phyloP scores from a whole-genome alignment of 2,329 filamentous ascomycete species.

The Ceratocystis harringtonii region DNA sequence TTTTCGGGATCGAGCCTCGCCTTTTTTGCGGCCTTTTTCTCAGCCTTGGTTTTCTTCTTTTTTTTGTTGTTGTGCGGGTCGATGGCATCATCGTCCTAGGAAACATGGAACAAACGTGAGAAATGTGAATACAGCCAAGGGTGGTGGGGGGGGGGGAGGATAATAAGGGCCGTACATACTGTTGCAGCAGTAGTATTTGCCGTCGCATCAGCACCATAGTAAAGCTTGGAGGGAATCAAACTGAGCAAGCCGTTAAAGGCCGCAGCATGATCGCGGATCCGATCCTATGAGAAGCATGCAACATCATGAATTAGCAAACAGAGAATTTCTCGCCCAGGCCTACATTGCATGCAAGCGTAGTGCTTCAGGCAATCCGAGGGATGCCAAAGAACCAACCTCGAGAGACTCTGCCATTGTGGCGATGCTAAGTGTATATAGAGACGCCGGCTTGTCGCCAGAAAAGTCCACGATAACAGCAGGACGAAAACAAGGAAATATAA shows the following conservation, averaged over 20 bases:
- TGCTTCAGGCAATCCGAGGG: background rate
- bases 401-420: constrained; percentile 21
- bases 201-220: constrained; percentile 80
- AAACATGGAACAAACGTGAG: background rate
- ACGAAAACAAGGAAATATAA: background rate
- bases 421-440: background rate
- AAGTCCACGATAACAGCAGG: background rate
- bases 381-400: constrained; percentile 20
- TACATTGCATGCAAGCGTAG: background rate
- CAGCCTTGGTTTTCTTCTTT: constrained; percentile 89
- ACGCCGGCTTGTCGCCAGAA: background rate
- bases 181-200: constrained; percentile 31
- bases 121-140: background rate
- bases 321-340: background rate
- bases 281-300: constrained; percentile 30
- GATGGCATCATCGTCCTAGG: constrained; percentile 63
- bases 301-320: constrained; percentile 10
- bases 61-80: constrained; percentile 33
- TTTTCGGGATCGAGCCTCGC: constrained; percentile 87
- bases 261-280: constrained; percentile 45
- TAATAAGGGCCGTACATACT: constrained; percentile 42
- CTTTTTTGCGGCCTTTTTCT: constrained; percentile 66
- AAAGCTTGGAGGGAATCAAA: constrained; percentile 77
- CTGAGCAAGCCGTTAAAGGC: constrained; percentile 79
- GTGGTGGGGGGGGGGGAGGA: background rate